Base-by-base conservation (phyloP, 108 stramenopile genomes). In the Stephanodiscus triporus region DNA sequence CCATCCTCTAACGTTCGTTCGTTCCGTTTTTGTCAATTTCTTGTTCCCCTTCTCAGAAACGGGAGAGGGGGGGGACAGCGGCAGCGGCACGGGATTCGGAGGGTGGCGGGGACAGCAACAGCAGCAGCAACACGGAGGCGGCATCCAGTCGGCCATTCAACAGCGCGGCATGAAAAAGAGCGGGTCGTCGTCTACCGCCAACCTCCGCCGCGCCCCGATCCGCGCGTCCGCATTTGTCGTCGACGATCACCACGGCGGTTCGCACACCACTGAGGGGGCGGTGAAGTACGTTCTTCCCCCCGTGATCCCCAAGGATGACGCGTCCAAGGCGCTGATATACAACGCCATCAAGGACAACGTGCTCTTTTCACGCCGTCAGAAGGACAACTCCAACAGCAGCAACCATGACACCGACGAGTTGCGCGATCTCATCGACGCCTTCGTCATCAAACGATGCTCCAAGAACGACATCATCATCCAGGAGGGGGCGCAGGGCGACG, bases 401-500 rank as follows among this genome's bases (percentile, higher is more conserved):
- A 78, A 8, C 62, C 81, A 13, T 84, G 81, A 64, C 78, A 27
- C 51, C 9, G 85, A 85, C 61, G 86, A 87, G 47, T 57, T 83
- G 29, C 55, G 55, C 9, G 88, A 85, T 20, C 59, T 85, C 19
- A 80, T 89, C 22, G 85, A 84, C 58, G 84, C 81, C 48, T 87
- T 87, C 29, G 74, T 83, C 68, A 55, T 63, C 2, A 63, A 76
- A 48, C 59, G 73, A 37, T 79, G 65, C 11, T 27, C 26, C 6
- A 70, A 63, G 19, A 76, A 77, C 6, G 43, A 48, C 6, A 54
- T 73, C 49, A 85, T 88, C 37, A 91, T 88, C 54, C 47, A 63
- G 14, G 88, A 91, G 63, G 90, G 88, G 48, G 90, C 89, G 19
- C 73, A 83, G 37, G 88, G 88, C 0, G 86, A 91, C 61, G 48